Base-by-base conservation (phyloP, 2,329 filamentous ascomycete genomes). In the Colletotrichum sp. region DNA sequence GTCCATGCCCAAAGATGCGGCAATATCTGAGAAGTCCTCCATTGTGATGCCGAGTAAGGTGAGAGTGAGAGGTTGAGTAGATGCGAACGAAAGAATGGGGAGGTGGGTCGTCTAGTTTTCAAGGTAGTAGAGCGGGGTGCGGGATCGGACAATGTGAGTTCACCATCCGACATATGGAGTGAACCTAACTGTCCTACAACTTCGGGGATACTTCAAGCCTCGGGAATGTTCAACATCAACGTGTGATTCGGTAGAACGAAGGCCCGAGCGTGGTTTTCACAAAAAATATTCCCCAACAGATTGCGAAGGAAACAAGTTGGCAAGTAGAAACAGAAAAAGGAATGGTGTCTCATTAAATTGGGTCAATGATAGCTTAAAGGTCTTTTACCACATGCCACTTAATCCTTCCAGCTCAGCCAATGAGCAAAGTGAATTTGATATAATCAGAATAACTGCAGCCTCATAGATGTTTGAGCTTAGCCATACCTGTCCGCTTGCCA, bases 21-120 rank as follows among this genome's bases (percentile, higher is more conserved):
- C 60, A 36, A 52, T 30, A 28, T 30, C 64, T 16, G 21, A 39
- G 21, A 66, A 30, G 64, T 36, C 39, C 16, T 66, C 39, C 64
- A 66, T 66, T 36, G 9, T 52, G n/a, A 52, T 52, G 43, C 43
- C 43, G 43, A 52, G 43, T 24, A 5, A 52, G 43, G 43, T 52
- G n/a, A 52, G 43, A 52, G 2, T 52, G n/a, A 52, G 43, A 52
- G 43, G 2, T 48, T 52, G 43, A 52, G n/a, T 4, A 21, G n/a
- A 21, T 52, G 43, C 2, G n/a, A 7, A 52, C 6, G 43, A 24
- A 52, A 52, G n/a, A 21, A 52, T 0, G 43, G 18, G n/a, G 10
- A 24, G 43, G 43, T 52, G 43, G 43, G 43, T 52, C 10, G 43
- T 52, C 10, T 9, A 26, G 7, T 21, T 65, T 52, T 52, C 43